These are phyloP conservation scores for Isoetes taiwanensis DNA, from an alignment of 75 land plant genomes.

Conservation along the genomic window DNA sequence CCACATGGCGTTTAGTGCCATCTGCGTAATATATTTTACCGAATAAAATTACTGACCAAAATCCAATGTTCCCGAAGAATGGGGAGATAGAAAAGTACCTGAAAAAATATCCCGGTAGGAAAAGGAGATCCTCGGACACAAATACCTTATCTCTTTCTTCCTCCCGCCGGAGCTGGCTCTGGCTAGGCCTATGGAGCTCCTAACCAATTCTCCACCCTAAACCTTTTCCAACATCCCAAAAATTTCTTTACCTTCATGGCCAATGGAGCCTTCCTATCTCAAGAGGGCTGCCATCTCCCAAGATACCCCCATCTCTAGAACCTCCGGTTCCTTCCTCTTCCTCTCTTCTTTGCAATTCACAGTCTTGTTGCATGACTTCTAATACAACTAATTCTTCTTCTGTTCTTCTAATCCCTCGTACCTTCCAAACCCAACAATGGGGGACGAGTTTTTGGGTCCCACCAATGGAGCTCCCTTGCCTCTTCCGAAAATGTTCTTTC, in stretches of 20 bases:
- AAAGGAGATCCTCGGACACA: too few relatives aligned
- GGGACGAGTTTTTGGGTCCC: not conserved
- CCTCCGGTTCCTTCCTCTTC: slow-evolving; percentile 10
- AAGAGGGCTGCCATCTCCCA: slow-evolving; percentile 3
- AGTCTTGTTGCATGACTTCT: too few relatives aligned
- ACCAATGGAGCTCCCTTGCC: slow-evolving; percentile 10
- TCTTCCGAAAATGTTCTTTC: too few relatives aligned
- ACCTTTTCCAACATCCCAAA: not conserved
- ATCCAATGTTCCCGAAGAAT: too few relatives aligned
- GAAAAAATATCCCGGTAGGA: too few relatives aligned
- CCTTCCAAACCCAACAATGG: slow-evolving; percentile 13
- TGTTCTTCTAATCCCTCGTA: too few relatives aligned
- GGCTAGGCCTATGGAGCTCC: not conserved
- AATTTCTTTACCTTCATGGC: not conserved
- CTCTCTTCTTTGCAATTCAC: slow-evolving; percentile 8
- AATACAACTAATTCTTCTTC: too few relatives aligned
- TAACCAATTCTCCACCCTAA: not conserved
- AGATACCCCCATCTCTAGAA: not conserved
- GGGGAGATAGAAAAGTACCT: too few relatives aligned
- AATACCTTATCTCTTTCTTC: not conserved
- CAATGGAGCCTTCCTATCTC: slow-evolving; percentile 4
- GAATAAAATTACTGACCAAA: too few relatives aligned
- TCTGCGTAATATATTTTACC: too few relatives aligned
- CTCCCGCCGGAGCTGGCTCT: not conserved
- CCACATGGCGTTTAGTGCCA: too few relatives aligned